Percentiles rank a stretch among this genome's conserved stretches.
These are phyloP conservation scores for Starmerella roubikii DNA, from an alignment of 805 yeast species.

Conservation along the genomic window DNA sequence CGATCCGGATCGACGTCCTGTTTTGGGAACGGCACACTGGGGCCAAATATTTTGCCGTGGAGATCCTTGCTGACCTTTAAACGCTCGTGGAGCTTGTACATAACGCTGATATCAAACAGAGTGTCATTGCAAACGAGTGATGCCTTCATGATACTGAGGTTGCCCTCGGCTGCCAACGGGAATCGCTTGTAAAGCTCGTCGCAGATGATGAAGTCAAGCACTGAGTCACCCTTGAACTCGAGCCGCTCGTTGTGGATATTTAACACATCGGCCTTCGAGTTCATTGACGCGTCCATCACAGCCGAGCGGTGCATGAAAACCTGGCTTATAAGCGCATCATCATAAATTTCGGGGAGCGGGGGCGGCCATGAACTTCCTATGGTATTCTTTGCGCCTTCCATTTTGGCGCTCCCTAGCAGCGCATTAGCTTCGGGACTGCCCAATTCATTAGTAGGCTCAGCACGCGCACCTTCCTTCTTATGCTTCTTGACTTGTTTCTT, in stretches of 20 bases:
- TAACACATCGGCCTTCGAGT: constrained; percentile 44
- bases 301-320: constrained; percentile 76
- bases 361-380: constrained; percentile 43
- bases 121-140: constrained; percentile 59
- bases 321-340: constrained; percentile 44
- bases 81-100: constrained; percentile 45
- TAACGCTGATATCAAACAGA: constrained; percentile 52
- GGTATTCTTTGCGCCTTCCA: neutral
- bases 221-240: constrained; percentile 84
- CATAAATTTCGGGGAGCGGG: constrained; percentile 49
- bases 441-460: neutral
- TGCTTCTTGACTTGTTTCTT: constrained; percentile 3
- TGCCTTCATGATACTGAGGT: constrained; percentile 55
- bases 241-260: constrained; percentile 68
- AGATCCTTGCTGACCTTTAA: constrained; percentile 12
- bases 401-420: neutral
- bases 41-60: constrained; percentile 1
- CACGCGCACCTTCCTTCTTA: neutral
- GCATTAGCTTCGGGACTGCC: too few species aligned
- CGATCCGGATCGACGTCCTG: neutral
- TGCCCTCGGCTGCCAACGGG: constrained; percentile 70
- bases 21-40: neutral
- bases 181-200: constrained; percentile 49
- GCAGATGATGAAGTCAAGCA: constrained; percentile 61
- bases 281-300: constrained; percentile 33